Conservation (phyloP, 805 yeast species). For the Metschnikowia koreensis region DNA sequence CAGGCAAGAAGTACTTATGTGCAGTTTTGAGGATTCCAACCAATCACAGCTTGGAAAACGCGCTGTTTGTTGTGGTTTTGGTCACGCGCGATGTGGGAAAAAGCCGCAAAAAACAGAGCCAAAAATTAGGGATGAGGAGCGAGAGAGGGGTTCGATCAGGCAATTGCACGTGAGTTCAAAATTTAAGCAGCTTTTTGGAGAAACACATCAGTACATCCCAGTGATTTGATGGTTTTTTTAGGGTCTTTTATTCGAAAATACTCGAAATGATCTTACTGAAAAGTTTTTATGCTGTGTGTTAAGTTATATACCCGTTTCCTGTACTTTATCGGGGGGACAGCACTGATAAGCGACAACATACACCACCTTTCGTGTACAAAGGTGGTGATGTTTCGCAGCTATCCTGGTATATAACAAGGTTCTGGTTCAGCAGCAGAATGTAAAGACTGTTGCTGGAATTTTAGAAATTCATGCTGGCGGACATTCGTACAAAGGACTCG, state of each 20-base stretch:
- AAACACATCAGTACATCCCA: background rate
- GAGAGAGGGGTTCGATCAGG: background rate
- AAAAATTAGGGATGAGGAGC: background rate
- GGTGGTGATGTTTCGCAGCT: background rate
- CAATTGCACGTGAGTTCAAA: background rate
- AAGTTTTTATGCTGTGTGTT: too few relatives aligned
- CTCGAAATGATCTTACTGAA: too few relatives aligned
- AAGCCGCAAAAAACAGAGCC: background rate
- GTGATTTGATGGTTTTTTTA: background rate
- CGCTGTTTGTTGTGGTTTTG: slow-evolving; percentile 5
- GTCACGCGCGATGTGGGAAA: slow-evolving; percentile 7
- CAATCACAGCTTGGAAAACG: slow-evolving; percentile 7
- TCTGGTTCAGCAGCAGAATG: background rate
- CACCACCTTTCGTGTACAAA: background rate
- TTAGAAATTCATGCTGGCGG: too few relatives aligned
- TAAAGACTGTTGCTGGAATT: too few relatives aligned
- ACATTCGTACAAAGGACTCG: too few relatives aligned
- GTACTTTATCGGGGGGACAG: background rate
- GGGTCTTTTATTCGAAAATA: too few relatives aligned
- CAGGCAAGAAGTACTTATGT: slow-evolving; percentile 6
- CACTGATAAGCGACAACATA: background rate
- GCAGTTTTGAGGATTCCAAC: slow-evolving; percentile 6
- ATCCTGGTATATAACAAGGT: background rate
- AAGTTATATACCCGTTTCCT: background rate
- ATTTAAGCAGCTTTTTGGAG: background rate